phyloP scores from a whole-genome alignment of 257 asterid genomes.

The Primulina eburnea region DNA sequence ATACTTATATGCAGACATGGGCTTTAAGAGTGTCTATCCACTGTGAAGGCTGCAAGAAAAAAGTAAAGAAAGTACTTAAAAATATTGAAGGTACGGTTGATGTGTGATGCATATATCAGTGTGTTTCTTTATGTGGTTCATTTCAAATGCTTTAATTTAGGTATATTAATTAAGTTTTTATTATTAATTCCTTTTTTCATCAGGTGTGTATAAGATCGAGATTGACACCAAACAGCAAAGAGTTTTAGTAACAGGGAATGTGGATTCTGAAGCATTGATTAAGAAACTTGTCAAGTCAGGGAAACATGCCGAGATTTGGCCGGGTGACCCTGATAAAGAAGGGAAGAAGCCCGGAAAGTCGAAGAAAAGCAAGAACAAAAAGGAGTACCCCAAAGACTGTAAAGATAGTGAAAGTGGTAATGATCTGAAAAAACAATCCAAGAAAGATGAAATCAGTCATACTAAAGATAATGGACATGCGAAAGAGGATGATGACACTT shows the following conservation, averaged over 20 bases:
- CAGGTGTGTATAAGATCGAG: constrained; percentile 60
- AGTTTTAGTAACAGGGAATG: constrained; percentile 53
- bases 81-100: constrained; percentile 70
- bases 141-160: background rate
- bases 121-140: background rate
- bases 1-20: constrained; percentile 51
- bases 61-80: constrained; percentile 67
- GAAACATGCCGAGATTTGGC: constrained; percentile 58
- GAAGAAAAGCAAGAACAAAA: constrained; percentile 25
- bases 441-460: constrained; percentile 25
- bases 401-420: constrained; percentile 23
- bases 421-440: constrained; percentile 21
- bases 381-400: constrained; percentile 20
- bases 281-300: constrained; percentile 58
- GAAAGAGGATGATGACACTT: constrained; percentile 26
- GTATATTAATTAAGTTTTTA: too few species aligned
- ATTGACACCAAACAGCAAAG: constrained; percentile 63
- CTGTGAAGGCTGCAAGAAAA: constrained; percentile 72
- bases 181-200: background rate
- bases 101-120: too few species aligned
- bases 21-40: constrained; percentile 63
- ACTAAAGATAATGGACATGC: constrained; percentile 24
- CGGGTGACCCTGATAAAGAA: constrained; percentile 24
- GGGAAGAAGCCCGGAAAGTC: constrained; percentile 20
- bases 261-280: constrained; percentile 51